These are phyloP conservation scores for Globisporangium cystogenes DNA, from an alignment of 352 stramenopile genomes.

Conservation along the genomic window DNA sequence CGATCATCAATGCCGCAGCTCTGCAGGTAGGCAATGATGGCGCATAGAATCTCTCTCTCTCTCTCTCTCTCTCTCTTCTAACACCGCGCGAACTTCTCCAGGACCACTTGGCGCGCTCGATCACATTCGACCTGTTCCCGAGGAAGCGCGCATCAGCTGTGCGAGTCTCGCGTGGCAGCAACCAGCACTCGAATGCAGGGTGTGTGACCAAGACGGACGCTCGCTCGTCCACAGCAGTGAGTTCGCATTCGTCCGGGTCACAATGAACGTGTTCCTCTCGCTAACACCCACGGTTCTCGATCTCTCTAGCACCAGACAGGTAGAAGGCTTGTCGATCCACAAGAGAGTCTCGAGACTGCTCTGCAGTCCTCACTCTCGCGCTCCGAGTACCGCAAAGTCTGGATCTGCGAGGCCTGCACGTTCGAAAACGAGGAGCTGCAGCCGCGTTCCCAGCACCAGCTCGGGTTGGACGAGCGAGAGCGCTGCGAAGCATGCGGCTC, in stretches of 20 bases:
- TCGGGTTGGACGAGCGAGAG: constrained; percentile 11
- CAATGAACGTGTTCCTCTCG: not conserved
- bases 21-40: constrained; percentile 34
- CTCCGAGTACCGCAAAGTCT: constrained; percentile 47
- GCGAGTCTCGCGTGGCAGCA: not conserved
- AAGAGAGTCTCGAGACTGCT: not conserved
- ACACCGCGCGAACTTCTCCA: too few relatives aligned
- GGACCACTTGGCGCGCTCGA: constrained; percentile 48
- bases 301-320: not conserved
- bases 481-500: constrained; percentile 47
- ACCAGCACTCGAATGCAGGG: not conserved
- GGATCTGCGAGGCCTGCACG: constrained; percentile 77
- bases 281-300: not conserved
- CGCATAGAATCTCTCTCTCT: too few relatives aligned
- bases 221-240: not conserved
- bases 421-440: constrained; percentile 56
- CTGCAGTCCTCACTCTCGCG: too few relatives aligned
- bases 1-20: constrained; percentile 67
- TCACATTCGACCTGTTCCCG: constrained; percentile 36
- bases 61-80: too few relatives aligned
- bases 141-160: not conserved
- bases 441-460: constrained; percentile 7
- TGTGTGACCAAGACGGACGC: not conserved
- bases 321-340: not conserved
- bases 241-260: not conserved